These are phyloP conservation scores for Scheffersomyces titani DNA, from an alignment of 1,139 yeast species.

Conservation along the genomic window DNA sequence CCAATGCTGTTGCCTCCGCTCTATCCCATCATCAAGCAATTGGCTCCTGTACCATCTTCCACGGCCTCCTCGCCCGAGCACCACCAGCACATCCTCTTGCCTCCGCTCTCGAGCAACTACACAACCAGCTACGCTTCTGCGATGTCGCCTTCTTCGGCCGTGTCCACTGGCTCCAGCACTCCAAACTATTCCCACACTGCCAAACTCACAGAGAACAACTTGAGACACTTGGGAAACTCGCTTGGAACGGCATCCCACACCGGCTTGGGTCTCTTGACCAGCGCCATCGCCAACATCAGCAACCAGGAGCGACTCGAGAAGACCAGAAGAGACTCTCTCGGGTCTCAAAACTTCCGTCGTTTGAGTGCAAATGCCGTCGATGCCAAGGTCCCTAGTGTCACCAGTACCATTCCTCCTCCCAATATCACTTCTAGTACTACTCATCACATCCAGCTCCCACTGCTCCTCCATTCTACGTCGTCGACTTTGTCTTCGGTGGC, in stretches of 20 bases:
- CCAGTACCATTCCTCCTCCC: slow-evolving; percentile 1
- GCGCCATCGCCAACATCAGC: slow-evolving; percentile 12
- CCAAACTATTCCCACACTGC: slow-evolving; percentile 1
- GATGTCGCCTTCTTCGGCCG: not conserved
- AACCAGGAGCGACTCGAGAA: not conserved
- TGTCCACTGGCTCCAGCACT: not conserved
- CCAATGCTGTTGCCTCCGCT: slow-evolving; percentile 13
- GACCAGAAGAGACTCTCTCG: not conserved
- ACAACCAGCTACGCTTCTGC: slow-evolving; percentile 3
- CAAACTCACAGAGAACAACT: slow-evolving; percentile 12
- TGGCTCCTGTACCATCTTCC: slow-evolving; percentile 1
- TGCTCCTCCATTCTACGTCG: slow-evolving; percentile 1
- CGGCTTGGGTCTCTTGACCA: slow-evolving; percentile 15
- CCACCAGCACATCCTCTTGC: slow-evolving; percentile 4
- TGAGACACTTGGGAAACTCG: slow-evolving; percentile 10
- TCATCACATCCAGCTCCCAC: not conserved
- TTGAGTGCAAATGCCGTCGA: slow-evolving; percentile 4
- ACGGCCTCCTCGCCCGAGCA: slow-evolving; percentile 5
- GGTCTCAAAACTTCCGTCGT: slow-evolving; percentile 3
- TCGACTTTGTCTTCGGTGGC: slow-evolving; percentile 6
- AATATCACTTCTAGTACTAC: not conserved
- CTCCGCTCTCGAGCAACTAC: slow-evolving; percentile 8
- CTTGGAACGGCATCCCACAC: not conserved
- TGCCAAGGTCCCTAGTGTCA: slow-evolving; percentile 1
- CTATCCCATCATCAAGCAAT: slow-evolving; percentile 12